Conservation (phyloP, 208 protist species). For the Vickermania spadyakhi region DNA sequence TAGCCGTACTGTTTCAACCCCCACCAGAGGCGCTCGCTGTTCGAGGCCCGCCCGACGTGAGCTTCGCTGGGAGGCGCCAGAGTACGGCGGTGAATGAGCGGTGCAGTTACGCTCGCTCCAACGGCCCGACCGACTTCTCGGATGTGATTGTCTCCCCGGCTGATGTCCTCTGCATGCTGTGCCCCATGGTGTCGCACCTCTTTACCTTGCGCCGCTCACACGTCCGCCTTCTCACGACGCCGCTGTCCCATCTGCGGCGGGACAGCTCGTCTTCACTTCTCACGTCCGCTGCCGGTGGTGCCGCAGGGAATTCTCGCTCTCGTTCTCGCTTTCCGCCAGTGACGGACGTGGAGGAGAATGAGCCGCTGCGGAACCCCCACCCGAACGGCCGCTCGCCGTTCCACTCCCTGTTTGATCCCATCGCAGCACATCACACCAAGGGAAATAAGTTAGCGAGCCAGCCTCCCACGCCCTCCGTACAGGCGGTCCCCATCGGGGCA, state of each 20-base stretch:
- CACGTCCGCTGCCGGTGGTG: not conserved
- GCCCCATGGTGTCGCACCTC: conserved; percentile 48
- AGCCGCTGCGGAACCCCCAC: no score
- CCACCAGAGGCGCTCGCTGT: conserved; percentile 4
- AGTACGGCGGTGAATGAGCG: not conserved
- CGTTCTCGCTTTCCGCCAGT: not conserved
- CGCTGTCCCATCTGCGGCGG: not conserved
- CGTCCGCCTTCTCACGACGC: conserved; percentile 1
- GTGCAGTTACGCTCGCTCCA: not conserved
- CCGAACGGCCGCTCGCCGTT: no score
- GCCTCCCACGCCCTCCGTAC: no score
- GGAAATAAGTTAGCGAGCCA: no score
- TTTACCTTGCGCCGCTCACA: conserved; percentile 7
- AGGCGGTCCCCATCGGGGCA: no score
- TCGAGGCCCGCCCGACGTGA: not conserved
- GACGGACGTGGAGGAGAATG: no score
- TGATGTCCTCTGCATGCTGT: conserved; percentile 63
- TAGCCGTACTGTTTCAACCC: conserved; percentile 66
- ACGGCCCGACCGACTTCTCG: conserved; percentile 12
- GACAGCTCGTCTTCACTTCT: not conserved
- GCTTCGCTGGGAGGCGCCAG: not conserved
- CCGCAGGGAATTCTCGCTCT: not conserved
- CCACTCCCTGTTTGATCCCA: no score
- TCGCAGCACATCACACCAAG: no score
- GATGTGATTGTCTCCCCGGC: conserved; percentile 41